Evolutionary conservation across 2,329 filamentous ascomycete species (phyloP).

Genomic region (Rutstroemia sp.): DNA sequence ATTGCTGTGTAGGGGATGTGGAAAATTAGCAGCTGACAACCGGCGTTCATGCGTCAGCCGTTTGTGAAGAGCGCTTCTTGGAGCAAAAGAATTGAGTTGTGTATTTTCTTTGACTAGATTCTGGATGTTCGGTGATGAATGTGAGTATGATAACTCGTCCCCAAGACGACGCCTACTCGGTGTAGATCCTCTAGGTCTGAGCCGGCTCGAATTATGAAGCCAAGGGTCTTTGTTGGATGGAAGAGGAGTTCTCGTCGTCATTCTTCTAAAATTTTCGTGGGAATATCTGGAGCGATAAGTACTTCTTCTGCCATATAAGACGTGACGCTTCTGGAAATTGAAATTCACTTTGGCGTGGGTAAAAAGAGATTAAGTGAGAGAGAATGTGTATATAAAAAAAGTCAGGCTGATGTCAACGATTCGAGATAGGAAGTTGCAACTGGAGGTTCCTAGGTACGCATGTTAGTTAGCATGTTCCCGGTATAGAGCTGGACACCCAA

Average conservation of each 20-base stretch:
- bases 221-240: not conserved
- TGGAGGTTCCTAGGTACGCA: no score
- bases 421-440: no score
- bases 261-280: not conserved
- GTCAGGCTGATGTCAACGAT: no score
- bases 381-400: no score
- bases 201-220: not conserved
- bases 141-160: not conserved
- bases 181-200: not conserved
- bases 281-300: no score
- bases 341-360: no score
- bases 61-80: conserved; percentile 3
- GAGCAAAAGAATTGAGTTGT: not conserved
- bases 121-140: conserved; percentile 2
- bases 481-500: no score
- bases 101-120: not conserved
- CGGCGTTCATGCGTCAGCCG: not conserved
- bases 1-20: conserved; percentile 11
- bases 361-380: no score
- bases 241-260: not conserved
- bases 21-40: conserved; percentile 1
- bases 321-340: no score
- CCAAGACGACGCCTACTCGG: not conserved
- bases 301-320: no score
- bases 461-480: no score